A percentile compares a stretch with the other conserved stretches of the same genome.
phyloP scores from a whole-genome alignment of 192 early-diverging fungal genomes.

The Paraglomus brasilianum region DNA sequence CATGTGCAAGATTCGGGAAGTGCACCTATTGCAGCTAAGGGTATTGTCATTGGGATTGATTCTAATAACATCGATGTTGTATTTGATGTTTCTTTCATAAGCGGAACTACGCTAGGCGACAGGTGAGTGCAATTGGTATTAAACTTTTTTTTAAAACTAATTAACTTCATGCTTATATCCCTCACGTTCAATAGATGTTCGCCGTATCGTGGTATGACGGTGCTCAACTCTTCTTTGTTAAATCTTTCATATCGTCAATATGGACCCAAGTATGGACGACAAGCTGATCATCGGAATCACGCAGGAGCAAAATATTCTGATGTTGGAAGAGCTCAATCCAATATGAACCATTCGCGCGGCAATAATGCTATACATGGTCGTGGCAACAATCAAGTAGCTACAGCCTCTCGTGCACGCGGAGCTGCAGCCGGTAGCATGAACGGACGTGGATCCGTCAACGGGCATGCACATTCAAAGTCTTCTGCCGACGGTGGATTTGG shows the following conservation, averaged over 20 bases:
- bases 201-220: constrained; percentile 68
- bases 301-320: not conserved
- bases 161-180: not conserved
- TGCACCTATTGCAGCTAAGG: constrained; percentile 79
- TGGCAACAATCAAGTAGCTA: not conserved
- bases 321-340: not conserved
- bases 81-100: constrained; percentile 82
- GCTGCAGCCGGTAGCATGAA: not conserved
- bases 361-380: not conserved
- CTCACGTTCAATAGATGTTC: constrained; percentile 54
- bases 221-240: constrained; percentile 62
- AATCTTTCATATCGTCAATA: constrained; percentile 69
- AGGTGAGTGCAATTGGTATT: constrained; percentile 40
- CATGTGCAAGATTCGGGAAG: constrained; percentile 67
- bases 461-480: not conserved
- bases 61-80: constrained; percentile 80
- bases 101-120: constrained; percentile 73
- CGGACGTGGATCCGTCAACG: not conserved
- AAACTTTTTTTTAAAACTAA: not conserved
- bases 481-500: not conserved
- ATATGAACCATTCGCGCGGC: not conserved
- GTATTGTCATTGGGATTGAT: constrained; percentile 81
- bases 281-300: not conserved
- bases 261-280: not conserved
- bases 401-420: not conserved